A percentile compares a stretch with the other conserved stretches of the same genome.
phyloP scores from a whole-genome alignment of 2,329 filamentous ascomycete species.

The Hymenoscyphus occultus region DNA sequence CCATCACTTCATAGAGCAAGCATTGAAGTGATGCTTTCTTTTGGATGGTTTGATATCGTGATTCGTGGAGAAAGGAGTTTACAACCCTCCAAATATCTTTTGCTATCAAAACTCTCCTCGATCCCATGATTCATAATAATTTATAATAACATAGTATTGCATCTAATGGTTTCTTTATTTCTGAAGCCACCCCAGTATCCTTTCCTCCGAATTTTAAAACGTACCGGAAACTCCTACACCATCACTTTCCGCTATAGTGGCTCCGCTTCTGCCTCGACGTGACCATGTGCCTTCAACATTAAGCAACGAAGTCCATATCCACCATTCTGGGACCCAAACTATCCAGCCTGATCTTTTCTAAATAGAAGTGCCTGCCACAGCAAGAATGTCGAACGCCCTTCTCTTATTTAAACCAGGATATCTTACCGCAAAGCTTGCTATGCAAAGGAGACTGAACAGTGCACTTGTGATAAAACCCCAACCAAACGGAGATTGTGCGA shows the following conservation, averaged over 20 bases:
- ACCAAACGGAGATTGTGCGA: conserved; percentile 6
- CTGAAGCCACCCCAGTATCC: not conserved
- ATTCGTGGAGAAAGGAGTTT: too few species aligned
- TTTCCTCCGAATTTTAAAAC: not conserved
- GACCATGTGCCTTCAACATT: not conserved
- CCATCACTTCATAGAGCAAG: too few species aligned
- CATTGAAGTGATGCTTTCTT: too few species aligned
- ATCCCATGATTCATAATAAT: too few species aligned
- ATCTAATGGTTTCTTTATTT: not conserved
- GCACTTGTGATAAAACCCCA: not conserved
- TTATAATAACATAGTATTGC: too few species aligned
- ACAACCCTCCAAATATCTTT: too few species aligned
- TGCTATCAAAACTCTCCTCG: too few species aligned
- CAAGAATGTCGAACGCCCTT: not conserved
- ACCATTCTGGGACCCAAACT: not conserved
- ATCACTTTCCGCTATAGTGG: not conserved
- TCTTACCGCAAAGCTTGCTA: conserved; percentile 6
- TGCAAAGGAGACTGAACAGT: not conserved
- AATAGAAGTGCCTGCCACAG: not conserved
- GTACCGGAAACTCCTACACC: not conserved
- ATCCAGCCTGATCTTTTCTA: not conserved
- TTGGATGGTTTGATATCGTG: too few species aligned
- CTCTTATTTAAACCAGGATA: too few species aligned
- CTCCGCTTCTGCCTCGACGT: not conserved
- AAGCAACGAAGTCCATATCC: not conserved